Percentiles rank a stretch among this genome's conserved stretches.
phyloP scores from a whole-genome alignment of 805 yeast genomes.

The Pichia californica region DNA sequence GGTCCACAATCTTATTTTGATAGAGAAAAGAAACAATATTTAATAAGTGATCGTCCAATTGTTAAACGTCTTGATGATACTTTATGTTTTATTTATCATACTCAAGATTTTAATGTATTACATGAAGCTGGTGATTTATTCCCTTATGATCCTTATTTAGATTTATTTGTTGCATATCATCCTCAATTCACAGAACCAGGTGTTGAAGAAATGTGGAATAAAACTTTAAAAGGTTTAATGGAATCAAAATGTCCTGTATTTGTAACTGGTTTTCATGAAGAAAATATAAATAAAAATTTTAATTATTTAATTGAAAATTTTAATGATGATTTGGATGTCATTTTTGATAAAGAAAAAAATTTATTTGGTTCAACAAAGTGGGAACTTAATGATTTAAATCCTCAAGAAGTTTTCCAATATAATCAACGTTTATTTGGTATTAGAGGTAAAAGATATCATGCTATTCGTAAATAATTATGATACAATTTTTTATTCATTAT shows the following conservation, averaged over 20 bases:
- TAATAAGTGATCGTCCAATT: constrained; percentile 56
- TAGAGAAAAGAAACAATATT: constrained; percentile 56
- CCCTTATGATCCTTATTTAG: constrained; percentile 97
- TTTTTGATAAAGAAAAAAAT: constrained; percentile 70
- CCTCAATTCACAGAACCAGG: constrained; percentile 90
- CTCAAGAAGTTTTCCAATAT: constrained; percentile 89
- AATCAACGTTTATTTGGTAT: constrained; percentile 86
- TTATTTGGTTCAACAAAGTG: constrained; percentile 82
- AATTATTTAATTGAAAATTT: constrained; percentile 61
- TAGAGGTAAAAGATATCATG: constrained; percentile 96
- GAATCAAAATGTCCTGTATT: constrained; percentile 92
- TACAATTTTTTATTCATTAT: too few species aligned
- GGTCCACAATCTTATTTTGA: constrained; percentile 91
- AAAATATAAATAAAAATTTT: constrained; percentile 65
- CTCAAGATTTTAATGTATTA: constrained; percentile 84
- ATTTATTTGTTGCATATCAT: constrained; percentile 88
- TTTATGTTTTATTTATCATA: constrained; percentile 71
- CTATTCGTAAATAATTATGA: constrained; percentile 47
- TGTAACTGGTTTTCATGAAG: constrained; percentile 81
- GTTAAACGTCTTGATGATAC: constrained; percentile 69
- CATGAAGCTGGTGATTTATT: constrained; percentile 92
- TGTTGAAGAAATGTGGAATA: constrained; percentile 71
- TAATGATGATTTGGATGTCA: constrained; percentile 70
- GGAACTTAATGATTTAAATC: constrained; percentile 88
- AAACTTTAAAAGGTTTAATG: constrained; percentile 76